Conservation (phyloP, 257 asterid genomes). For the Solanum chaucha region DNA sequence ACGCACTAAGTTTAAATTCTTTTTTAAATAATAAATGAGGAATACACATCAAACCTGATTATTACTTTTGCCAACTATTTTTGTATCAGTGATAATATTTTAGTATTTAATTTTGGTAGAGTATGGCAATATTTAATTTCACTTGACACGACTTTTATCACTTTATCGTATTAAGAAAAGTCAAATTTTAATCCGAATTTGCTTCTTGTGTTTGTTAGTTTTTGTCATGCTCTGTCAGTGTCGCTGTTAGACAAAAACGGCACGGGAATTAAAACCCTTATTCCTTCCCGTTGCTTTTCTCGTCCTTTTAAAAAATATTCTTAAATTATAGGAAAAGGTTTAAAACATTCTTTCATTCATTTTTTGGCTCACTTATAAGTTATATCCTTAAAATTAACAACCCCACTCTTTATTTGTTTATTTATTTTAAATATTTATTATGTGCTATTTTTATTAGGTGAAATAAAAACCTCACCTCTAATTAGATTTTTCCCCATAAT, state of each 20-base stretch:
- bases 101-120: not conserved
- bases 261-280: not conserved
- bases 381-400: too few relatives aligned
- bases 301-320: not conserved
- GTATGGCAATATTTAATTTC: not conserved
- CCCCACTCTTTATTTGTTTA: too few relatives aligned
- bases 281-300: not conserved
- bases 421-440: too few relatives aligned
- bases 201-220: not conserved
- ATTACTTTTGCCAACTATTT: not conserved
- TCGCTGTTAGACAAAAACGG: not conserved
- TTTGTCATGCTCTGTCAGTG: not conserved
- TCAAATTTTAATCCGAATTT: not conserved
- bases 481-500: too few relatives aligned
- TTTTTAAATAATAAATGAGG: too few relatives aligned
- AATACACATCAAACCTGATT: not conserved
- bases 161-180: not conserved
- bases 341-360: too few relatives aligned
- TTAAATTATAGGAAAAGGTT: too few relatives aligned
- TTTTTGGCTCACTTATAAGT: too few relatives aligned
- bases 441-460: too few relatives aligned
- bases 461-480: too few relatives aligned
- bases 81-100: not conserved
- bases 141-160: not conserved
- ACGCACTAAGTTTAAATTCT: too few relatives aligned